Evolutionary conservation across 2,329 filamentous ascomycete species (phyloP).

Genomic region (Samsoniella hepiali): DNA sequence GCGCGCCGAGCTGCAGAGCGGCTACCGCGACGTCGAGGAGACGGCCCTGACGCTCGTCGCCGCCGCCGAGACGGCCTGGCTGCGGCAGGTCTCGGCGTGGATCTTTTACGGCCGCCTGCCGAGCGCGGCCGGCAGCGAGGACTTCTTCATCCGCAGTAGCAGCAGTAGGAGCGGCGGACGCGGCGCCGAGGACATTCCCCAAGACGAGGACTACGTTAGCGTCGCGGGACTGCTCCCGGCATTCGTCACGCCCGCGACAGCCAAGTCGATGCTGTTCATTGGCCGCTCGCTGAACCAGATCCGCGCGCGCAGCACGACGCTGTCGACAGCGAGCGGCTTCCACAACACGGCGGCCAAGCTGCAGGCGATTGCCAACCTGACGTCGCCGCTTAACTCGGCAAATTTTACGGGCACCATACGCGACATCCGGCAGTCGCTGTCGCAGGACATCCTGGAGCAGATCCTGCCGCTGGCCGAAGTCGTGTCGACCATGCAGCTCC

Average conservation of each 20-base stretch:
- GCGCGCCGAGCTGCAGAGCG: conserved; percentile 74
- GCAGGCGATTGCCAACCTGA: conserved; percentile 62
- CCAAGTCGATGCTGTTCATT: conserved; percentile 83
- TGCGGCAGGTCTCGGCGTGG: conserved; percentile 88
- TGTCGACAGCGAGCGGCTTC: conserved; percentile 34
- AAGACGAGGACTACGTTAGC: conserved; percentile 54
- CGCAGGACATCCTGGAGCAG: conserved; percentile 77
- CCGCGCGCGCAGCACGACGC: conserved; percentile 52
- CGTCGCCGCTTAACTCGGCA: conserved; percentile 69
- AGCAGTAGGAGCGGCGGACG: conserved; percentile 3
- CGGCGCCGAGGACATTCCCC: no score
- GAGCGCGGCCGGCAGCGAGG: conserved; percentile 66
- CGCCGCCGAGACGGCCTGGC: conserved; percentile 83
- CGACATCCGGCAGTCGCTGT: conserved; percentile 75
- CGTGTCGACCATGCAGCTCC: conserved; percentile 69
- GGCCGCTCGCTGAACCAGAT: conserved; percentile 87
- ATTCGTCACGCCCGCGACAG: conserved; percentile 72
- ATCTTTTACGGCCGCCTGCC: conserved; percentile 84
- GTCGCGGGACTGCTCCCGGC: conserved; percentile 65
- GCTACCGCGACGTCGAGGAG: conserved; percentile 80
- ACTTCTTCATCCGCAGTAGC: conserved; percentile 75
- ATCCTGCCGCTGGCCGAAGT: conserved; percentile 76
- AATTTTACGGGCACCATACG: conserved; percentile 70
- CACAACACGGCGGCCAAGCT: conserved; percentile 67
- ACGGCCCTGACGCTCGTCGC: conserved; percentile 70